Conservation (phyloP, 2,329 filamentous ascomycete genomes). For the Xylariaceae sp. region DNA sequence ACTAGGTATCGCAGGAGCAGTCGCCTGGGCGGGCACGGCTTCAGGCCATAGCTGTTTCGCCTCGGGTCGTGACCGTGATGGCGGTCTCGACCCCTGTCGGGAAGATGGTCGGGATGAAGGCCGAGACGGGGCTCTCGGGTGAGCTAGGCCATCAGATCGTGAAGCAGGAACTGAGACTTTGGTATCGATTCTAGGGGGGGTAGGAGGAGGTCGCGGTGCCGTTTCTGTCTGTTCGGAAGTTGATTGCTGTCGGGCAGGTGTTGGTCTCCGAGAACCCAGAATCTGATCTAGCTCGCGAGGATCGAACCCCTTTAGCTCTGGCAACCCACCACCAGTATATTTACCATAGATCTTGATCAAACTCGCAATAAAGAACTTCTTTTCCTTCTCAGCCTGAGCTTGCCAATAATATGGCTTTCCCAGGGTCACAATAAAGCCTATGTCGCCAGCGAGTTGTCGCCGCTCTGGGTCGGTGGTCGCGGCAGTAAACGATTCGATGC, state of each 20-base stretch:
- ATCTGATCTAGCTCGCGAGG: slow-evolving; percentile 71
- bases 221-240: slow-evolving; percentile 20
- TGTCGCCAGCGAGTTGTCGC: slow-evolving; percentile 73
- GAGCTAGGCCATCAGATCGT: slow-evolving; percentile 21
- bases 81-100: slow-evolving; percentile 18
- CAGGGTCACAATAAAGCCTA: slow-evolving; percentile 82
- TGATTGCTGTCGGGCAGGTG: slow-evolving; percentile 28
- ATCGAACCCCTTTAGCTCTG: slow-evolving; percentile 78
- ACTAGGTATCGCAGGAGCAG: slow-evolving; percentile 16
- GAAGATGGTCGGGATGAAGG: slow-evolving; percentile 23
- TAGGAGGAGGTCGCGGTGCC: slow-evolving; percentile 21
- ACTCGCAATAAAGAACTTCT: slow-evolving; percentile 97
- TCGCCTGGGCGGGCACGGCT: slow-evolving; percentile 4
- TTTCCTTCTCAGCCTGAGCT: slow-evolving; percentile 87
- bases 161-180: slow-evolving; percentile 15
- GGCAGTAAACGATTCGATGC: slow-evolving; percentile 76
- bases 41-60: slow-evolving; percentile 20
- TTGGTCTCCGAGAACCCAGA: slow-evolving; percentile 50
- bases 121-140: slow-evolving; percentile 16
- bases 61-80: slow-evolving; percentile 20
- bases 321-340: slow-evolving; percentile 82
- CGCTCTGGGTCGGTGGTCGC: slow-evolving; percentile 51
- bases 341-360: slow-evolving; percentile 95
- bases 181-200: slow-evolving; percentile 13
- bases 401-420: slow-evolving; percentile 98